These are phyloP conservation scores for Ophiosphaerella narmari DNA, from an alignment of 2,329 filamentous ascomycete genomes.

Conservation along the genomic window DNA sequence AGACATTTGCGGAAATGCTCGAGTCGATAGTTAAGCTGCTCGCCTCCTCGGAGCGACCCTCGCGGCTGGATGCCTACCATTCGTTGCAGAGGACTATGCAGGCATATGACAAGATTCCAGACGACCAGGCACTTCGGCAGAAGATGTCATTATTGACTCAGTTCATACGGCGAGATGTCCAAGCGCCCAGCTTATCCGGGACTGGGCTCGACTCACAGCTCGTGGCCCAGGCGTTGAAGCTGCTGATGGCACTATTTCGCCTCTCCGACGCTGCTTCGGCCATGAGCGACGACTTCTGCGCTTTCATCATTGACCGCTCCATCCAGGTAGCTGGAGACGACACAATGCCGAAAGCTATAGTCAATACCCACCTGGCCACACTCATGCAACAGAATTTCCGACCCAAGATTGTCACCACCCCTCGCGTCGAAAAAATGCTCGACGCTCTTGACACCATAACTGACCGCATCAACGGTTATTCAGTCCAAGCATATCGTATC, in stretches of 20 bases:
- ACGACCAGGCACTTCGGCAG: constrained; percentile 53
- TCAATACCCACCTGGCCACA: constrained; percentile 79
- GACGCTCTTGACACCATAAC: constrained; percentile 73
- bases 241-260: constrained; percentile 77
- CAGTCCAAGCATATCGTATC: constrained; percentile 76
- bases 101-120: constrained; percentile 78
- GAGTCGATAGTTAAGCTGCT: constrained; percentile 84
- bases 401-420: constrained; percentile 71
- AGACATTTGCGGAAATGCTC: constrained; percentile 76
- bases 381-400: constrained; percentile 81
- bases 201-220: constrained; percentile 68
- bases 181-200: constrained; percentile 61
- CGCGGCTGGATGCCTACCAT: constrained; percentile 83
- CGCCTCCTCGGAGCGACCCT: constrained; percentile 71
- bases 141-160: constrained; percentile 79
- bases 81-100: constrained; percentile 77
- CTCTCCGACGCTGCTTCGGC: constrained; percentile 71
- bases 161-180: constrained; percentile 83
- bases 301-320: constrained; percentile 80
- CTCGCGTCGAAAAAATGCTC: constrained; percentile 73
- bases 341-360: constrained; percentile 73
- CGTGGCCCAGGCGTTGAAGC: constrained; percentile 74
- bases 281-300: constrained; percentile 76
- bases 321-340: constrained; percentile 73
- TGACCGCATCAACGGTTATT: constrained; percentile 76